These are phyloP conservation scores for Colletotrichum sp. DNA, from an alignment of 2,329 filamentous ascomycete species.

Conservation along the genomic window DNA sequence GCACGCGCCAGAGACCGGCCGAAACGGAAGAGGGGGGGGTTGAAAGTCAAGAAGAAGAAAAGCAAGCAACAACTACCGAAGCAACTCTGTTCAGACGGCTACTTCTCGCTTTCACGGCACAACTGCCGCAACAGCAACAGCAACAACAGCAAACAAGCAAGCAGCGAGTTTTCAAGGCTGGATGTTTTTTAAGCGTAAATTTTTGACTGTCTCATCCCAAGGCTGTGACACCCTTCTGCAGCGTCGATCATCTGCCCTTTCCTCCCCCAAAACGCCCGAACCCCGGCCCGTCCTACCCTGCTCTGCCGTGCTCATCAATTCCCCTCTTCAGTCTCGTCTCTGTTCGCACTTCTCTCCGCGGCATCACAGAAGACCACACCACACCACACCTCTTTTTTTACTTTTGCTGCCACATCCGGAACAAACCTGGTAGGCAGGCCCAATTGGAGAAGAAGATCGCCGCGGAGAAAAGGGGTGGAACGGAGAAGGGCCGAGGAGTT, in stretches of 20 bases:
- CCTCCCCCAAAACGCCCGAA: neutral
- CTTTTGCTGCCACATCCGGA: neutral
- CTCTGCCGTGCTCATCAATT: neutral
- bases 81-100: neutral
- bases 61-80: neutral
- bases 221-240: slow-evolving; percentile 10
- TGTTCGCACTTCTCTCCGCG: neutral
- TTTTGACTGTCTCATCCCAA: slow-evolving; percentile 6
- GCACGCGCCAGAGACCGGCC: neutral
- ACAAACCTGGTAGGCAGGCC: neutral
- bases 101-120: neutral
- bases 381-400: neutral
- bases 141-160: neutral
- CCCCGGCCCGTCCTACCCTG: neutral
- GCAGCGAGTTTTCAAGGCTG: neutral
- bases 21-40: neutral
- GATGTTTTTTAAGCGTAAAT: slow-evolving; percentile 20
- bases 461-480: neutral
- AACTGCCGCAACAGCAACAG: neutral
- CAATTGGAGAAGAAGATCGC: neutral
- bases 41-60: neutral
- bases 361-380: neutral
- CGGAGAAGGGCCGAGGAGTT: neutral
- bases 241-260: slow-evolving; percentile 11
- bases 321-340: neutral